Base-by-base conservation (phyloP, 2,329 filamentous ascomycete genomes). In the Gaeumannomyces tritici region DNA sequence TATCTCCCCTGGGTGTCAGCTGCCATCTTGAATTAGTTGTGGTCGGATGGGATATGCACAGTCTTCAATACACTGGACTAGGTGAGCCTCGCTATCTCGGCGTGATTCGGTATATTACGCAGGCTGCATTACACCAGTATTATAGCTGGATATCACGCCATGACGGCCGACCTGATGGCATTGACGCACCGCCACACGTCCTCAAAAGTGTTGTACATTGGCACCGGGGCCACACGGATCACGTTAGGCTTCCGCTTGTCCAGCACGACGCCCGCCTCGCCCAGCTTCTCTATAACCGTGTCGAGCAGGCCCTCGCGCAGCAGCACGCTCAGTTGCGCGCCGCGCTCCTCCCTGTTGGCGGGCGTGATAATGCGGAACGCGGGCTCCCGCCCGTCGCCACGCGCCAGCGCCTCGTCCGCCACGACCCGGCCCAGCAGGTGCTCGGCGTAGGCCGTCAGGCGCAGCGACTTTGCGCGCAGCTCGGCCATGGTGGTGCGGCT, bases 221-320 rank as follows among this genome's bases (percentile, higher is more conserved):
- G 91, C 55, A 89, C 88, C 1, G 93, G 92, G 2, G 92, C 91
- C 1, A 96, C 86, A 1, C 92, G 80, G 60, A 96, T 87, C 21
- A 96, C 92, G 71, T 93, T 87, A 1, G 93, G 92, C 73, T 90
- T 90, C 64, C 92, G 80, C 80, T 95, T 89, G 71, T 96, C 92
- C 51, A 90, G 86, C 1, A 96, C 83, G 2, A 95, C 86, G 1
- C 88, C 89, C 1, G 83, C 81, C 15, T 83, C 80, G 67, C 90
- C 84, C 31, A 96, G 73, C 31, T 80, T 80, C 56, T 78, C 76
- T 64, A 85, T 80, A 2, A 96, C 84, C 8, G 71, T 71, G n/a
- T 93, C 90, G 62, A 96, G 74, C 61, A 95, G 70, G 0, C 89
- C 90, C 0, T 84, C 80, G 24, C 81, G 76, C 24, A 96, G 77